Evolutionary conservation across 768 basidiomycete species (phyloP).

Genomic region (Suillus plorans): DNA sequence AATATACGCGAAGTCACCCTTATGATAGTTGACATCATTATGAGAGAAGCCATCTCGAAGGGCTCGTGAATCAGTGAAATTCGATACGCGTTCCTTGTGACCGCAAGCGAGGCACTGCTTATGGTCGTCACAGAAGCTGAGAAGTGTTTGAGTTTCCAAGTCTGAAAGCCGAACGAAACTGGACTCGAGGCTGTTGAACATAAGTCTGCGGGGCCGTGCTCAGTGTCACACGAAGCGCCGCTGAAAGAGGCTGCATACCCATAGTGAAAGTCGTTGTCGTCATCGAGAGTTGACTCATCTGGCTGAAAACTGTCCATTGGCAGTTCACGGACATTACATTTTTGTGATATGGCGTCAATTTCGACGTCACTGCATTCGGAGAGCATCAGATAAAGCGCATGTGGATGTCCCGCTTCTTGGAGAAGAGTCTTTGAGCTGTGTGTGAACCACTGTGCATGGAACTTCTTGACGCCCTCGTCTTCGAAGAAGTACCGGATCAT

Average conservation of each 20-base stretch:
- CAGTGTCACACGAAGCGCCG: neutral
- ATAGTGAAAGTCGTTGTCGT: constrained; percentile 54
- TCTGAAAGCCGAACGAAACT: constrained; percentile 48
- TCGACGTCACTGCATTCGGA: constrained; percentile 55
- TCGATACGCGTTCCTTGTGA: constrained; percentile 27
- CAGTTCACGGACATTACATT: constrained; percentile 51
- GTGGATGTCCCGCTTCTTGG: constrained; percentile 65
- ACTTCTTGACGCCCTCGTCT: constrained; percentile 42
- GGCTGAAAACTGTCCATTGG: constrained; percentile 45
- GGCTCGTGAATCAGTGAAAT: constrained; percentile 22
- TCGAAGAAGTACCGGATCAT: constrained; percentile 67
- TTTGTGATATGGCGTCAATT: constrained; percentile 56
- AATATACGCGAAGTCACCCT: constrained; percentile 62
- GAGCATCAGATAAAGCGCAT: constrained; percentile 53
- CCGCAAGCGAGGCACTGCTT: constrained; percentile 54
- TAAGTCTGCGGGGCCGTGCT: constrained; percentile 35
- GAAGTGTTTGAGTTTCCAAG: constrained; percentile 27
- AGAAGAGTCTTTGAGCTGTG: constrained; percentile 65
- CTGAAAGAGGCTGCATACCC: constrained; percentile 37
- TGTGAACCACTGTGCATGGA: constrained; percentile 71
- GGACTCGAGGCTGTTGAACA: constrained; percentile 49
- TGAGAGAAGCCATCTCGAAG: constrained; percentile 39
- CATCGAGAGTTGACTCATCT: constrained; percentile 37
- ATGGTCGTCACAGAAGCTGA: constrained; percentile 30
- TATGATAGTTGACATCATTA: constrained; percentile 51